Base-by-base conservation (phyloP, 768 basidiomycete genomes). In the Tephrocybe sp. region DNA sequence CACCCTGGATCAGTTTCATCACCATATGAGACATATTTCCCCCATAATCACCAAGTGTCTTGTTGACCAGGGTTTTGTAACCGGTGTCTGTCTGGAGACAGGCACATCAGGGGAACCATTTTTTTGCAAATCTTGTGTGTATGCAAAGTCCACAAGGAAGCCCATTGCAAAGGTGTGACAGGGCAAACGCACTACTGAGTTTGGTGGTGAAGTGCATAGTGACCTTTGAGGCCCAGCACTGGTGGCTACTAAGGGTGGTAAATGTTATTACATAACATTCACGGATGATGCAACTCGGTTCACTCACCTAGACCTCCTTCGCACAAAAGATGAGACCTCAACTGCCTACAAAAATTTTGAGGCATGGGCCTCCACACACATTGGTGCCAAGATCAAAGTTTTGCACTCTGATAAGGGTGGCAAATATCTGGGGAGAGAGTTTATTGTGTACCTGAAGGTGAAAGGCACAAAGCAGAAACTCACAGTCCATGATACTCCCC, bases 181-280 rank as follows among this genome's bases (percentile, higher is more conserved):
- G n/a, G 63, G 65, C 0, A 57, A 68, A 5, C 56, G 58, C 3
- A 62, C 68, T 0, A 56, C 44, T 1, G 55, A 51, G 1, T 64
- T 76, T 51, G 67, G 73, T 11, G 66, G 67, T 1, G 62, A 69
- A 16, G 49, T 78, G 8, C 44, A 45, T 21, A 40, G 30, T 18
- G 41, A 52, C 44, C 16, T 79, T 0, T 80, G 78, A 74, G 77
- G 76, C 9, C 77, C 73, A 3, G 64, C 73, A 0, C 64, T 60
- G 0, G 56, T 69, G 0, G 37, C 47, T 13, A 69, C 49, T 0
- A 47, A 61, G 1, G 59, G 63, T 0, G 64, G 67, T 21, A 44
- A 59, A 4, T 21, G 39, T 1, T 76, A 77, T 41, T 52, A 47
- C 18, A 21, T 47, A 28, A 67, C 63, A 0, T 76, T 69, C 49